Evolutionary conservation across 768 basidiomycete species (phyloP).

Genomic region (Amanita inopinata): DNA sequence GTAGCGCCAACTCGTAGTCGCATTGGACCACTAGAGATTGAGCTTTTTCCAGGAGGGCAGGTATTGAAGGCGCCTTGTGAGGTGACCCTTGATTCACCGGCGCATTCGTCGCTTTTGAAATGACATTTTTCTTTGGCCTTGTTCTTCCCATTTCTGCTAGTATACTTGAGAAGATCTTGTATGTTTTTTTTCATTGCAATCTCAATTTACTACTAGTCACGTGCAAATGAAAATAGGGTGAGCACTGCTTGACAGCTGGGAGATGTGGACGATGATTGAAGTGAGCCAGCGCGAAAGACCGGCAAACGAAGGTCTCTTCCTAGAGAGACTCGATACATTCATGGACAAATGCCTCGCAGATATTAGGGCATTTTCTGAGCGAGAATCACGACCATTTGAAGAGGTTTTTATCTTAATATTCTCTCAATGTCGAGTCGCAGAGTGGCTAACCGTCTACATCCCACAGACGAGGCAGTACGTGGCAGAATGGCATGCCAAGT

Average conservation of each 20-base stretch:
- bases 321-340: slow-evolving; percentile 56
- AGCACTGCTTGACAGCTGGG: too few species aligned
- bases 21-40: slow-evolving; percentile 77
- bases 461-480: slow-evolving; percentile 38
- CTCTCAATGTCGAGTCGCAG: neutral
- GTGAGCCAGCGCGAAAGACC: slow-evolving; percentile 19
- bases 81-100: too few species aligned
- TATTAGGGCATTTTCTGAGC: slow-evolving; percentile 48
- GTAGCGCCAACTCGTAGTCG: slow-evolving; percentile 72
- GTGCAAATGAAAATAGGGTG: slow-evolving; percentile 18
- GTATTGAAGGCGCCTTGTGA: slow-evolving; percentile 36
- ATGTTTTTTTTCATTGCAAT: too few species aligned
- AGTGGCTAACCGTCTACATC: slow-evolving; percentile 17
- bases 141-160: slow-evolving; percentile 51
- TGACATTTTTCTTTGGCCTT: slow-evolving; percentile 35
- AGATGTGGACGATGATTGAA: slow-evolving; percentile 22
- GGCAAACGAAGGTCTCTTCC: slow-evolving; percentile 41
- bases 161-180: too few species aligned
- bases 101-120: slow-evolving; percentile 21
- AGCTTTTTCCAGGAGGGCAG: slow-evolving; percentile 63
- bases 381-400: slow-evolving; percentile 49
- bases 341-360: slow-evolving; percentile 49
- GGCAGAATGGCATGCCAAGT: slow-evolving; percentile 55
- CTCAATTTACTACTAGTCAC: slow-evolving; percentile 21
- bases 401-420: slow-evolving; percentile 31